A percentile compares a stretch with the other conserved stretches of the same genome.
Conservation (phyloP, 305 asterid genomes). For the Fraxinus dipetala region DNA sequence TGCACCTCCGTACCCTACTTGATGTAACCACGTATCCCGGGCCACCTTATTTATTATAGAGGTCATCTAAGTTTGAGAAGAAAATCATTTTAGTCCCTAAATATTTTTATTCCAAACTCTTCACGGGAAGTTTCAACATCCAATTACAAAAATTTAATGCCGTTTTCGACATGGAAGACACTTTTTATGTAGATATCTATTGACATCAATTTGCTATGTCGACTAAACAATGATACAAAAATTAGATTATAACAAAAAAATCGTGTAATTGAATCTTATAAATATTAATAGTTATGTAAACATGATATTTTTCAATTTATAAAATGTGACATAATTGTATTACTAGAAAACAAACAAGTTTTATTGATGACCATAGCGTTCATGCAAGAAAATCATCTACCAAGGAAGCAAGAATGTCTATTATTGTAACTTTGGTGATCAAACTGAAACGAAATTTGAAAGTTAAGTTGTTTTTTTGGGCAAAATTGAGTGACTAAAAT, state of each 20-base stretch:
- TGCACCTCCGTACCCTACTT: not conserved
- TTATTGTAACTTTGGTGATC: not conserved
- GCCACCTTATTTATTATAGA: slow-evolving; percentile 16
- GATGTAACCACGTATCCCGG: slow-evolving; percentile 8
- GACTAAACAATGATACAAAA: no score
- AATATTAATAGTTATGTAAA: not conserved
- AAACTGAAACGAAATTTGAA: not conserved
- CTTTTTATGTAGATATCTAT: not conserved
- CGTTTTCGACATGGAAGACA: not conserved
- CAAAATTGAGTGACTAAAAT: not conserved
- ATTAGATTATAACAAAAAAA: not conserved
- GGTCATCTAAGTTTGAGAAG: not conserved
- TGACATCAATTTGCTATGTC: not conserved
- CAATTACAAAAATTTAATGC: not conserved
- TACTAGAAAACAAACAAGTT: not conserved
- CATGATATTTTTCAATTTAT: not conserved
- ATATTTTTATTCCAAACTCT: not conserved
- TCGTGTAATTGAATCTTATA: not conserved
- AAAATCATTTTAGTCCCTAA: not conserved
- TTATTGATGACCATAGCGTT: not conserved
- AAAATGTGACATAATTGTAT: not conserved
- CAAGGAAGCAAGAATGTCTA: not conserved
- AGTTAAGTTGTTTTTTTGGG: not conserved
- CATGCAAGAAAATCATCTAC: not conserved
- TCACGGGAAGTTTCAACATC: not conserved